Conservation (phyloP, 768 basidiomycete genomes). For the Agaricus subrufescens region DNA sequence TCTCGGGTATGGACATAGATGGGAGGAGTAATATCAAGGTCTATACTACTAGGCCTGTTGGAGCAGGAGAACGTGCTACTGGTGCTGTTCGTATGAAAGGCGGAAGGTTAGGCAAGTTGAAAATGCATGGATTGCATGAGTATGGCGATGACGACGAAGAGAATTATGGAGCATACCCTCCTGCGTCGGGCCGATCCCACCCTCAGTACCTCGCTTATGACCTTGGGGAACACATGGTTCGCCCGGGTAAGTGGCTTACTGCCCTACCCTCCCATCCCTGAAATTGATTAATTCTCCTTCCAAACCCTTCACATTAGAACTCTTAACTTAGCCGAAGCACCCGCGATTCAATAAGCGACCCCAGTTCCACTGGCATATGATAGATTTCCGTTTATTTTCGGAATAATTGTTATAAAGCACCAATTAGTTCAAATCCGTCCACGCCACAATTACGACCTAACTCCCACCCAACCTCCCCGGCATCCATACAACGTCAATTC, state of each 20-base stretch:
- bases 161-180: neutral
- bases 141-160: neutral
- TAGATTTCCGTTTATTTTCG: neutral
- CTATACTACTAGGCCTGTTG: neutral
- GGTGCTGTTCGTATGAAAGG: neutral
- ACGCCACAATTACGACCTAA: neutral
- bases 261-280: neutral
- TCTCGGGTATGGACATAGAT: conserved; percentile 4
- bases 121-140: neutral
- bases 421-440: too few species aligned
- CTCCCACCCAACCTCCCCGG: neutral
- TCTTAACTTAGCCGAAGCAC: conserved; percentile 5
- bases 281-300: neutral
- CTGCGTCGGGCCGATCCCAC: conserved; percentile 1
- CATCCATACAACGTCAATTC: too few species aligned
- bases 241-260: conserved; percentile 3
- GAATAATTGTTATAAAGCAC: neutral
- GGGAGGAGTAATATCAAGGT: neutral
- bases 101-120: neutral
- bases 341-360: neutral
- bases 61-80: neutral
- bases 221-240: conserved; percentile 6
- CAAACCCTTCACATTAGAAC: neutral
- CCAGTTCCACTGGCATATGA: neutral
- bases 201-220: neutral